Base-by-base conservation (phyloP, 2,329 filamentous ascomycete genomes). In the Ophiosphaerella herpotricha region DNA sequence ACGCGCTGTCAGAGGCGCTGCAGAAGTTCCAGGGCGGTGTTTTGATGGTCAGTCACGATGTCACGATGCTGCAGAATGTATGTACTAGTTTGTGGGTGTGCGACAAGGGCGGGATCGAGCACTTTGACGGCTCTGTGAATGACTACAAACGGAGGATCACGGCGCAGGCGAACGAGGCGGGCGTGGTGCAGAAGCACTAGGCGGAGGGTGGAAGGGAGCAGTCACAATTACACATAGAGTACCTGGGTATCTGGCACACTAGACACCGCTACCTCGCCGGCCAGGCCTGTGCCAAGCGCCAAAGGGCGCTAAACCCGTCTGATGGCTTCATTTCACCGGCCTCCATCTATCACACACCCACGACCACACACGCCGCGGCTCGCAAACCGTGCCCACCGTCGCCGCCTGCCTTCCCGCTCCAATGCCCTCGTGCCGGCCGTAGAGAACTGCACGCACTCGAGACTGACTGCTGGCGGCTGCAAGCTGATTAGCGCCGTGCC, bases 21-120 rank as follows among this genome's bases (percentile, higher is more conserved):
- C 83, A 85, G 62, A 84, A 87, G 58, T 99, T 97, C 78, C 84
- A 96, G 77, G 94, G 94, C 54, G 94, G 94, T 73, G 92, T 99
- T 48, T 79, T 99, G 66, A 97, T 99, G 91, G 94, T 99, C 49
- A 96, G 90, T 68, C 94, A 99, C 88, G 94, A 99, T 72, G 94
- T 99, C 46, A 97, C 94, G 1, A 97, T 99, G 91, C 75, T 99
- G 74, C 91, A 96, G 79, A 96, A 89, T 45, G 94, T 99, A 33
- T 99, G 94, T 76, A 94, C 82, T 43, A 94, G 87, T 71, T 77
- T 99, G 68, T 99, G 94, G 94, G 93, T 99, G 56, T 99, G 94
- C 70, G 94, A 99, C 73, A 81, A 88, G 51, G 94, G 94, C 8
- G 94, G 88, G 1, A 92, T 99, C 16, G 91, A 96, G 82, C 92